Conservation (phyloP, 495 filamentous ascomycete species). For the Immersiella caudata region DNA sequence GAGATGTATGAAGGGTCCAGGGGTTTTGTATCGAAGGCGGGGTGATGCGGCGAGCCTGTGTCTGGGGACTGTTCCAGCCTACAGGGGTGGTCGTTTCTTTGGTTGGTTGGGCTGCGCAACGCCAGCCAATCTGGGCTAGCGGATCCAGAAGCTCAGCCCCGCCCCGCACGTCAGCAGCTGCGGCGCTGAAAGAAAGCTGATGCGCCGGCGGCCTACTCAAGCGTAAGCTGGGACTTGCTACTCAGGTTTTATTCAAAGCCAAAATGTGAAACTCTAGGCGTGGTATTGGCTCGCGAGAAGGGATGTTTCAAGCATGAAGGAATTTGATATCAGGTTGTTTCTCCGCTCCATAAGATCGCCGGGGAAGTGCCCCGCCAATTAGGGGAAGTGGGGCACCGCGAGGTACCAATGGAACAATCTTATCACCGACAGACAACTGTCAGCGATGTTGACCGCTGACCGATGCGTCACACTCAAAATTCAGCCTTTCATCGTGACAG, state of each 20-base stretch:
- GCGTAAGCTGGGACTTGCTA: neutral
- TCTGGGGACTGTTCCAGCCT: conserved; percentile 33
- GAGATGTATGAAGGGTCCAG: conserved; percentile 10
- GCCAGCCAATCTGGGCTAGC: neutral
- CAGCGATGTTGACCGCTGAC: neutral
- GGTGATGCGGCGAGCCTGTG: conserved; percentile 28
- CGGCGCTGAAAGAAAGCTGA: conserved; percentile 2
- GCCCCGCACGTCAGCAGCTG: conserved; percentile 19
- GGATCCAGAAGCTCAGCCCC: conserved; percentile 2
- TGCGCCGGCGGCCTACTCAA: neutral
- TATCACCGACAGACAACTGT: neutral
- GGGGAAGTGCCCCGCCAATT: neutral
- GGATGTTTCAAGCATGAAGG: neutral
- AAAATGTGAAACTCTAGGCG: neutral
- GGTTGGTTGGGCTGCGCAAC: conserved; percentile 1
- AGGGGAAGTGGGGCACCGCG: neutral
- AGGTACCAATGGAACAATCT: conserved; percentile 1
- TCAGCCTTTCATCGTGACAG: conserved; percentile 2
- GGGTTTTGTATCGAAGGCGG: conserved; percentile 17
- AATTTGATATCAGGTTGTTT: neutral
- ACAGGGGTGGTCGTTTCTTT: neutral
- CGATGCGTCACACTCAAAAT: conserved; percentile 15
- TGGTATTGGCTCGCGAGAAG: neutral
- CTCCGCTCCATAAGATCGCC: neutral
- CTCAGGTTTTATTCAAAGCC: neutral